phyloP scores from a whole-genome alignment of 2,329 filamentous ascomycete species.

The Arthroderma sp. region DNA sequence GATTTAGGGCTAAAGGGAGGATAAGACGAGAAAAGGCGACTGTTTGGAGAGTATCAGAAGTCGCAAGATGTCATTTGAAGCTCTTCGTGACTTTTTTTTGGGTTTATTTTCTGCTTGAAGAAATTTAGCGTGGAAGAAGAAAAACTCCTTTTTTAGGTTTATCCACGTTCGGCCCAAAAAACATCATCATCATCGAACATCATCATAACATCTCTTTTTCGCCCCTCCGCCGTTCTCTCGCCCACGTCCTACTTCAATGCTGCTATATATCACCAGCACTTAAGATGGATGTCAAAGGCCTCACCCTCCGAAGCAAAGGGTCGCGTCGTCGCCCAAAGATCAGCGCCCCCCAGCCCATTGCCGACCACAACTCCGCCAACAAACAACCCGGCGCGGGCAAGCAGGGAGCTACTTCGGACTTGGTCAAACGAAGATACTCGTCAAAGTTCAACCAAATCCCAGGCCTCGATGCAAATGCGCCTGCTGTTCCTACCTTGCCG shows the following conservation, averaged over 20 bases:
- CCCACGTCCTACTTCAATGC: background rate
- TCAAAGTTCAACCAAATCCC: constrained; percentile 75
- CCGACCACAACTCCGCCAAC: constrained; percentile 17
- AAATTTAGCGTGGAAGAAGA: background rate
- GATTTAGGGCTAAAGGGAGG: too few species aligned
- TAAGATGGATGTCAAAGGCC: constrained; percentile 42
- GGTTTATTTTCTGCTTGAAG: background rate
- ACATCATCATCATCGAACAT: background rate
- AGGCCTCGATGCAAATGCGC: constrained; percentile 51
- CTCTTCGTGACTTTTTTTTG: background rate
- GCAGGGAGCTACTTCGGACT: constrained; percentile 51
- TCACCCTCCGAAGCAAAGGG: constrained; percentile 52
- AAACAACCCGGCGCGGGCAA: constrained; percentile 16
- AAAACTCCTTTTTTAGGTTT: background rate
- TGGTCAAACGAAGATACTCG: constrained; percentile 90
- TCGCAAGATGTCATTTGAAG: background rate
- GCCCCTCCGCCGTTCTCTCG: background rate
- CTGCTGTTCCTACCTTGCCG: constrained; percentile 58
- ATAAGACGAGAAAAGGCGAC: background rate
- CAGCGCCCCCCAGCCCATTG: constrained; percentile 47
- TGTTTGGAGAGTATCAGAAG: background rate
- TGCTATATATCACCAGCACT: background rate
- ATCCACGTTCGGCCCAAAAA: too few species aligned
- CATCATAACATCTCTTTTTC: background rate
- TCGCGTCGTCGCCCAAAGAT: constrained; percentile 39